These are phyloP conservation scores for Corchorus olitorius DNA, from an alignment of 345 rosid species.

Conservation along the genomic window DNA sequence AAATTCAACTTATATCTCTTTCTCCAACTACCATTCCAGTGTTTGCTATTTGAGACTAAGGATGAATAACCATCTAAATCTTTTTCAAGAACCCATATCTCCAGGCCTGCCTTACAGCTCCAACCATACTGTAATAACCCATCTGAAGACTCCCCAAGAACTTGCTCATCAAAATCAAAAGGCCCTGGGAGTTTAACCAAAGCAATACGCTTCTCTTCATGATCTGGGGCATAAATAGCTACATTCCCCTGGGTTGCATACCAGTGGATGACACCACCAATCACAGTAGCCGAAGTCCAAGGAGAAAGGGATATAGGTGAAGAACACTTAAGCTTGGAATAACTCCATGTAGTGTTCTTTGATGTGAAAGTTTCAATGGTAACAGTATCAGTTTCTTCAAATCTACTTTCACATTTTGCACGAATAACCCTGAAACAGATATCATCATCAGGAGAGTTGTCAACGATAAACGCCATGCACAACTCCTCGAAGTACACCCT, in stretches of 20 bases:
- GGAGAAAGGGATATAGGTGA: slow-evolving; percentile 46
- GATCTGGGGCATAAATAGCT: slow-evolving; percentile 48
- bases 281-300: slow-evolving; percentile 56
- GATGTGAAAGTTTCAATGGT: slow-evolving; percentile 55
- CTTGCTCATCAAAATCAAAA: slow-evolving; percentile 51
- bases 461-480: slow-evolving; percentile 61
- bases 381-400: slow-evolving; percentile 33
- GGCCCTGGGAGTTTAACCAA: slow-evolving; percentile 51
- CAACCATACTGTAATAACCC: slow-evolving; percentile 60
- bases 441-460: slow-evolving; percentile 38
- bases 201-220: slow-evolving; percentile 39
- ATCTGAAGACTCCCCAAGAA: slow-evolving; percentile 57
- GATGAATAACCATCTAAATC: slow-evolving; percentile 18
- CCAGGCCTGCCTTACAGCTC: slow-evolving; percentile 47
- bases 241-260: slow-evolving; percentile 46
- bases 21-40: slow-evolving; percentile 34
- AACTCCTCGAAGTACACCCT: slow-evolving; percentile 56
- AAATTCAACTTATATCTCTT: slow-evolving; percentile 45
- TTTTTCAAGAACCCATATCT: slow-evolving; percentile 60
- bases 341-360: slow-evolving; percentile 56
- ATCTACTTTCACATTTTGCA: slow-evolving; percentile 50
- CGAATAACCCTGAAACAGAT: slow-evolving; percentile 55
- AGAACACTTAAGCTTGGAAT: slow-evolving; percentile 45
- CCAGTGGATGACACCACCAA: slow-evolving; percentile 55
- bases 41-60: slow-evolving; percentile 9